Percentiles rank a stretch among this genome's conserved stretches.
These are phyloP conservation scores for Mycosarcoma mackinlayi DNA, from an alignment of 1,284 basidiomycete genomes.

Conservation along the genomic window DNA sequence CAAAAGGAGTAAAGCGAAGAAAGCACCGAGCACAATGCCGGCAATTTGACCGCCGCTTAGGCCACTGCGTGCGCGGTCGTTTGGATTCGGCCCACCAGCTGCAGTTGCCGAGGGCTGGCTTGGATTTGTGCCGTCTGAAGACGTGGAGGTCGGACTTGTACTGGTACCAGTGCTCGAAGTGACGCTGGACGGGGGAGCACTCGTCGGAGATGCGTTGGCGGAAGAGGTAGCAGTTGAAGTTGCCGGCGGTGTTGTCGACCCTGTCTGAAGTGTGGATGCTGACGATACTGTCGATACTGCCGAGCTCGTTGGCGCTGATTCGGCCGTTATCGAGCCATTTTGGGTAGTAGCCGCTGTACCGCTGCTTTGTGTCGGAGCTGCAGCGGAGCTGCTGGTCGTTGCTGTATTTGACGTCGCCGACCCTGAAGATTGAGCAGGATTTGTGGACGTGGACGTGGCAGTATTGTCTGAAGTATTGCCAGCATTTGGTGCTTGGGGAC, in stretches of 20 bases:
- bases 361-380: neutral
- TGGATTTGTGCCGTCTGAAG: neutral
- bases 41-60: conserved; percentile 58
- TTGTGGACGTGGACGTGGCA: neutral
- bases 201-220: conserved; percentile 1
- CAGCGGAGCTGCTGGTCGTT: neutral
- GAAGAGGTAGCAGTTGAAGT: conserved; percentile 1
- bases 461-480: too few species aligned
- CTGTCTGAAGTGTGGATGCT: neutral
- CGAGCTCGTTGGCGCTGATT: conserved; percentile 7
- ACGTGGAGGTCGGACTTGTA: neutral
- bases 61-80: neutral
- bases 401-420: too few species aligned
- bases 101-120: conserved; percentile 24
- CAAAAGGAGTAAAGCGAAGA: conserved; percentile 44
- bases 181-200: neutral
- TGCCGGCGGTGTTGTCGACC: neutral
- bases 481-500: too few species aligned
- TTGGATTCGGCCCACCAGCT: conserved; percentile 13
- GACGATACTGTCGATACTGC: neutral
- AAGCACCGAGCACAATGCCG: conserved; percentile 51
- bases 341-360: conserved; percentile 2
- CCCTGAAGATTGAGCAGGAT: neutral
- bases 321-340: conserved; percentile 12
- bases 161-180: neutral